These are phyloP conservation scores for Polygonum aviculare DNA, from an alignment of 148 eudicot species.

Conservation along the genomic window DNA sequence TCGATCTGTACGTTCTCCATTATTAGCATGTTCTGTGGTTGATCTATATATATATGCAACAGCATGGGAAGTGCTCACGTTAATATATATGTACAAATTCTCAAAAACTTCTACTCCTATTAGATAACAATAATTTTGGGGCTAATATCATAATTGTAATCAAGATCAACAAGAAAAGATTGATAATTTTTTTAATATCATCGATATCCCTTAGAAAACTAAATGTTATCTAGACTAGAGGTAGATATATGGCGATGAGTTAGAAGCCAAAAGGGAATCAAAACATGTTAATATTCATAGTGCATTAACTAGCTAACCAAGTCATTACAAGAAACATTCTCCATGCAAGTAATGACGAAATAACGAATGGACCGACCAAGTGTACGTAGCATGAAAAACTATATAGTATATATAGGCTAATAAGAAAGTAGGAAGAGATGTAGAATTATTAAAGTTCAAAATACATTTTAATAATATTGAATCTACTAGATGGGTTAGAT, in stretches of 20 bases:
- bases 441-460: background rate
- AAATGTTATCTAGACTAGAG: conserved; percentile 2
- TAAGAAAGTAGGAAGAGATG: background rate
- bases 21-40: conserved; percentile 8
- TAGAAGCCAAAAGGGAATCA: conserved; percentile 2
- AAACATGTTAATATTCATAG: background rate
- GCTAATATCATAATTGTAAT: too few species aligned
- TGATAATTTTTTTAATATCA: too few species aligned
- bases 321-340: background rate
- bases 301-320: background rate
- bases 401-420: background rate
- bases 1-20: background rate
- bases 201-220: background rate
- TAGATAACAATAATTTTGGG: too few species aligned
- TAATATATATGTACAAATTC: background rate
- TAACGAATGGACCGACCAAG: background rate
- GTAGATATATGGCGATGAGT: background rate
- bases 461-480: background rate
- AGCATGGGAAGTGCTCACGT: background rate
- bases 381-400: background rate
- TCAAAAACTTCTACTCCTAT: too few species aligned
- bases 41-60: background rate
- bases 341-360: background rate
- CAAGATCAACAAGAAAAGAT: too few species aligned
- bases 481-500: background rate